Evolutionary conservation across 1,139 yeast species (phyloP).

Genomic region (Hansenula sp.): DNA sequence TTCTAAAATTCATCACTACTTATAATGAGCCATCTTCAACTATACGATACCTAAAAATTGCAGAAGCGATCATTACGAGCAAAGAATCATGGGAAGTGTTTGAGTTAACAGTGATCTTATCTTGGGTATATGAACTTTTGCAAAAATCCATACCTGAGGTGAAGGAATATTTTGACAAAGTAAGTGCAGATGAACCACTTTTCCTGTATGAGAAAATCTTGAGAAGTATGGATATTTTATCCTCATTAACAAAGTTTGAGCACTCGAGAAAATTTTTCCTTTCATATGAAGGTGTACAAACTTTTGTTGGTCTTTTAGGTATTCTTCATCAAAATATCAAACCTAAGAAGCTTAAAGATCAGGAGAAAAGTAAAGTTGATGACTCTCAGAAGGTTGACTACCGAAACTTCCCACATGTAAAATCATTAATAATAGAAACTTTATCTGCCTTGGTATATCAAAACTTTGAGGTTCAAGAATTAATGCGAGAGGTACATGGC

Average conservation of each 20-base stretch:
- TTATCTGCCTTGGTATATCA: conserved; percentile 50
- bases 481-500: conserved; percentile 61
- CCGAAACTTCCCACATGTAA: conserved; percentile 53
- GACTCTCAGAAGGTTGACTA: conserved; percentile 25
- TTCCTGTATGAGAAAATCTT: conserved; percentile 26
- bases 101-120: conserved; percentile 45
- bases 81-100: conserved; percentile 49
- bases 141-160: conserved; percentile 19
- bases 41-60: conserved; percentile 26
- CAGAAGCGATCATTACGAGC: conserved; percentile 43
- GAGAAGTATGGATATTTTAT: conserved; percentile 43
- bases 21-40: conserved; percentile 14
- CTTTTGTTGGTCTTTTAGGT: conserved; percentile 40
- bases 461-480: conserved; percentile 58
- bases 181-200: conserved; percentile 9
- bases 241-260: conserved; percentile 47
- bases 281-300: conserved; percentile 45
- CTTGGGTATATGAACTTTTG: conserved; percentile 49
- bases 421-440: conserved; percentile 57
- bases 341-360: conserved; percentile 24
- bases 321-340: conserved; percentile 42
- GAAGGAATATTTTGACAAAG: conserved; percentile 22
- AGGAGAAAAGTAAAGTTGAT: conserved; percentile 9
- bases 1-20: conserved; percentile 23
- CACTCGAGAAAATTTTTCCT: conserved; percentile 47